Conservation (phyloP, 257 asterid genomes). For the Capsicum chinense region DNA sequence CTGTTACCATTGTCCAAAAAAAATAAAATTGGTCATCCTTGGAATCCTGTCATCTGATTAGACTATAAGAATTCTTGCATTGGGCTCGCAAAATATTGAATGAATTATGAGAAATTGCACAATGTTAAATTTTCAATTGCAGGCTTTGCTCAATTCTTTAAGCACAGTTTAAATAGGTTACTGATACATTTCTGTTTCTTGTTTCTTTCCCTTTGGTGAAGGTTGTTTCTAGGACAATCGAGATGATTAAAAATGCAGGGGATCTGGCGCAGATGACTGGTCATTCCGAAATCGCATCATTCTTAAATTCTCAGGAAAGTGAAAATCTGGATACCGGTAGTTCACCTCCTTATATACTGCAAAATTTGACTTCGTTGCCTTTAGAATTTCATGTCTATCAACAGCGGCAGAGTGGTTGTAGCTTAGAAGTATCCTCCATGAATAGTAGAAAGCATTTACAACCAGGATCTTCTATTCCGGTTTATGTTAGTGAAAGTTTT, state of each 20-base stretch:
- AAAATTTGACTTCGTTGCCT: constrained; percentile 87
- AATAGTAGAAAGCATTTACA: constrained; percentile 54
- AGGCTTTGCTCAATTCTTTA: neutral
- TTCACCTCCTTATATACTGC: constrained; percentile 89
- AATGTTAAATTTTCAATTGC: neutral
- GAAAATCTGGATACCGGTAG: constrained; percentile 59
- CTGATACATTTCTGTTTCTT: constrained; percentile 15
- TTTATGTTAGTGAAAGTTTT: constrained; percentile 75
- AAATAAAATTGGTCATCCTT: neutral
- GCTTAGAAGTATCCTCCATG: constrained; percentile 59
- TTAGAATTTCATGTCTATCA: constrained; percentile 63
- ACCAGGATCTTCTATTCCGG: constrained; percentile 77
- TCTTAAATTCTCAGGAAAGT: constrained; percentile 49
- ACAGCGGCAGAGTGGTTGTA: constrained; percentile 57
- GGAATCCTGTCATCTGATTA: constrained; percentile 13
- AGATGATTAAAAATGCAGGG: constrained; percentile 70
- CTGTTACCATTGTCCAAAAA: too few relatives aligned
- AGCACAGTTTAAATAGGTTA: neutral
- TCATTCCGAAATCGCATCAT: constrained; percentile 45
- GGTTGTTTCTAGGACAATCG: constrained; percentile 74
- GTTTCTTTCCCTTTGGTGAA: constrained; percentile 40
- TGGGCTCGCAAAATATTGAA: neutral
- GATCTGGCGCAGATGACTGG: constrained; percentile 43
- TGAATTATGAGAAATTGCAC: neutral
- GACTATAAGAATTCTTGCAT: constrained; percentile 9